A percentile compares a stretch with the other conserved stretches of the same genome.
phyloP scores from a whole-genome alignment of 2,329 filamentous ascomycete species.

The Aureobasidium zeae region DNA sequence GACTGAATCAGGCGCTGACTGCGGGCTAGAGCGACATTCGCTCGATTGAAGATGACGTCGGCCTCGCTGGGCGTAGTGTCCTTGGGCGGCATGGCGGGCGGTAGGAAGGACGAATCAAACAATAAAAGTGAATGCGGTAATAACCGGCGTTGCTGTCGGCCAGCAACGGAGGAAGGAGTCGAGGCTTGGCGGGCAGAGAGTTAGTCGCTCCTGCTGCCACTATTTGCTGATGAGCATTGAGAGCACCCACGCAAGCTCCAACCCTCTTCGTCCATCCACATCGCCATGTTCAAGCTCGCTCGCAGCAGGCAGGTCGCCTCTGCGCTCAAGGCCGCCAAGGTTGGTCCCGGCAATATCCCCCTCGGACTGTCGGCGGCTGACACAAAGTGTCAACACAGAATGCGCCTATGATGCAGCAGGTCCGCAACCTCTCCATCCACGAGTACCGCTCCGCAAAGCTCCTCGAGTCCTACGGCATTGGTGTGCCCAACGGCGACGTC shows the following conservation, averaged over 20 bases:
- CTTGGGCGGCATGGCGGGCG: slow-evolving; percentile 2
- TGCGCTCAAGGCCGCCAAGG: slow-evolving; percentile 69
- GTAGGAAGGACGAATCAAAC: not conserved
- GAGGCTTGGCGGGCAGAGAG: slow-evolving; percentile 9
- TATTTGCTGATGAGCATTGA: slow-evolving; percentile 7
- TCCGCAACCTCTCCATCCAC: slow-evolving; percentile 68
- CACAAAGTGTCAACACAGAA: slow-evolving; percentile 38
- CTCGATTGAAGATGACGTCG: slow-evolving; percentile 47
- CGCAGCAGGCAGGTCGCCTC: slow-evolving; percentile 72
- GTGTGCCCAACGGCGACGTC: slow-evolving; percentile 81
- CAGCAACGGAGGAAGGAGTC: slow-evolving; percentile 1
- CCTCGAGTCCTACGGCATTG: slow-evolving; percentile 83
- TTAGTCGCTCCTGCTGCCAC: slow-evolving; percentile 5
- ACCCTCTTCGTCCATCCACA: slow-evolving; percentile 3
- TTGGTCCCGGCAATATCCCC: slow-evolving; percentile 36
- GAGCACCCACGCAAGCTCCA: not conserved
- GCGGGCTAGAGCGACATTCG: slow-evolving; percentile 45
- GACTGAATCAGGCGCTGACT: slow-evolving; percentile 47
- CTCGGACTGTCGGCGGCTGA: slow-evolving; percentile 22
- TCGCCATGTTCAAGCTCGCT: slow-evolving; percentile 77
- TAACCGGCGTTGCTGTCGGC: not conserved
- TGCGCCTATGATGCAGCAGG: slow-evolving; percentile 39
- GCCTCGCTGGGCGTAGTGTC: slow-evolving; percentile 24
- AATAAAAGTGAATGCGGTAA: not conserved
- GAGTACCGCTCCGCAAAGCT: slow-evolving; percentile 95